Conservation (phyloP, 805 yeast species). For the Sugiyamaella qingdaonensis region DNA sequence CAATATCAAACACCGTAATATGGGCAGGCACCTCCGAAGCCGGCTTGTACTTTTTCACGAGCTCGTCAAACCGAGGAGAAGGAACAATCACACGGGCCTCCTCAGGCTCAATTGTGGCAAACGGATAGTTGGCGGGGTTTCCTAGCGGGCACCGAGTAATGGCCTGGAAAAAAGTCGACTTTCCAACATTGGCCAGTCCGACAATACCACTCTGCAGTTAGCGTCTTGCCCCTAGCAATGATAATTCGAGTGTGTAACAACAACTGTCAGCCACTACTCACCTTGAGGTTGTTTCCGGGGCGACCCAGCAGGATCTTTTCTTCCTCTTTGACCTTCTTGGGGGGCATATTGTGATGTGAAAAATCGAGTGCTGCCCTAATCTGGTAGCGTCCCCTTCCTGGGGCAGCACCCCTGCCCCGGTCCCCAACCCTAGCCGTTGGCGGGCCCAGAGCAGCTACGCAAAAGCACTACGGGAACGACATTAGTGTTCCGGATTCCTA, state of each 20-base stretch:
- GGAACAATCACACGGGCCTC: conserved; percentile 96
- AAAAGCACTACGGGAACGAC: neutral
- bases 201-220: conserved; percentile 62
- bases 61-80: conserved; percentile 76
- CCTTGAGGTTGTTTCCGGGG: conserved; percentile 62
- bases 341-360: conserved; percentile 50
- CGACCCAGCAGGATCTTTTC: conserved; percentile 77
- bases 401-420: neutral
- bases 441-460: too few relatives aligned
- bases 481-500: neutral
- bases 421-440: neutral
- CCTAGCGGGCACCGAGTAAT: conserved; percentile 90
- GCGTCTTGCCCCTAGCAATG: neutral
- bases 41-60: conserved; percentile 70
- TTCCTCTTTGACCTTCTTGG: conserved; percentile 66
- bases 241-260: conserved; percentile 27
- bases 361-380: neutral
- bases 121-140: conserved; percentile 96
- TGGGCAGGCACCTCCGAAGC: conserved; percentile 86
- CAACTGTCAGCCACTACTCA: neutral
- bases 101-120: conserved; percentile 97
- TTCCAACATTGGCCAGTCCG: conserved; percentile 89
- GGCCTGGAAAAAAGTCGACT: conserved; percentile 96
- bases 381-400: neutral
- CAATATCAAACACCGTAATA: conserved; percentile 92